Percentiles rank a stretch among this genome's conserved stretches.
phyloP scores from a whole-genome alignment of 2,329 filamentous ascomycete genomes.

The Sclerotinia glacialis region DNA sequence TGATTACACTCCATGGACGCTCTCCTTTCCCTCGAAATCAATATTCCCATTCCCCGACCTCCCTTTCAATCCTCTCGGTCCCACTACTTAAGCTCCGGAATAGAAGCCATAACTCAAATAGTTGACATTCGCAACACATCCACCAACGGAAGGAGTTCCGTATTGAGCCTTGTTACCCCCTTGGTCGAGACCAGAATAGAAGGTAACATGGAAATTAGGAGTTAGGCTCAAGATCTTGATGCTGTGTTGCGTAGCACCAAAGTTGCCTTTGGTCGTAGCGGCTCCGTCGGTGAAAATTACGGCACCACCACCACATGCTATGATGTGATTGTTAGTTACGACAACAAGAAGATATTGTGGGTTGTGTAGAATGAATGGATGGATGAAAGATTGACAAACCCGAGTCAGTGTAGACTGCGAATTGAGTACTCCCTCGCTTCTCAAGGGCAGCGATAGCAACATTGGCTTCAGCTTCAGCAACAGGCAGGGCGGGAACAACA shows the following conservation, averaged over 20 bases:
- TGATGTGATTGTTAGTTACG: background rate
- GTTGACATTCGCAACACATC: background rate
- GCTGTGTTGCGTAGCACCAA: slow-evolving; percentile 9
- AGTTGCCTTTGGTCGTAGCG: slow-evolving; percentile 6
- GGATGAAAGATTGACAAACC: background rate
- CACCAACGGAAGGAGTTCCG: background rate
- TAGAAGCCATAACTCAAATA: slow-evolving; percentile 5
- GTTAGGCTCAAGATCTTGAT: slow-evolving; percentile 4
- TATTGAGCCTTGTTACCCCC: slow-evolving; percentile 1
- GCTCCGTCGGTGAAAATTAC: background rate
- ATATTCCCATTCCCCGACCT: background rate
- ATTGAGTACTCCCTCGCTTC: slow-evolving; percentile 10
- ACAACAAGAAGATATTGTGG: background rate
- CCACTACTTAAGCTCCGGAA: background rate
- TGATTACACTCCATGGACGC: background rate
- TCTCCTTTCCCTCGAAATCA: background rate
- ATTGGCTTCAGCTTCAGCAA: slow-evolving; percentile 1
- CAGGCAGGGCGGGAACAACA: background rate
- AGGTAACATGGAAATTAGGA: slow-evolving; percentile 1
- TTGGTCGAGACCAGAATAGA: background rate
- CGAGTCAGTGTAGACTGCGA: slow-evolving; percentile 14
- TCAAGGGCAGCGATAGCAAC: background rate
- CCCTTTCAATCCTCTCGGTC: background rate
- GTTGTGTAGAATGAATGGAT: background rate
- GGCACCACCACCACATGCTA: slow-evolving; percentile 5